Evolutionary conservation across 139 green algal species (phyloP).

Genomic region (Volvox reticuliferus): DNA sequence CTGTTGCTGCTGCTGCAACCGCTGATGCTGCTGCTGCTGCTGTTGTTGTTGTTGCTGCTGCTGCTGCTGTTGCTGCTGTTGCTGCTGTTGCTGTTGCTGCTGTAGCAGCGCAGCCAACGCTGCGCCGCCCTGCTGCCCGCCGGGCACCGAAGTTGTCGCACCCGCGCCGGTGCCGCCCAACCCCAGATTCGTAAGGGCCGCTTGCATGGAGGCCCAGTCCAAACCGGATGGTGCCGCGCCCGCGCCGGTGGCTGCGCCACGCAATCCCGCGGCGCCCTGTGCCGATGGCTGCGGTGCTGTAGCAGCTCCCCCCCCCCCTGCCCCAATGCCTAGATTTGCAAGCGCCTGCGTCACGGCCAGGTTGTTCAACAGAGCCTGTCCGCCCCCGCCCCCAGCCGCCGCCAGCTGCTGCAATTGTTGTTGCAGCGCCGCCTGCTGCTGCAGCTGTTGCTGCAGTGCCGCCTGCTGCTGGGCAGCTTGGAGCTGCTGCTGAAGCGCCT

Average conservation of each 20-base stretch:
- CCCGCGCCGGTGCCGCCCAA: neutral
- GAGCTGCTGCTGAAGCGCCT: slow-evolving; percentile 23
- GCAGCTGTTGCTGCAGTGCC: slow-evolving; percentile 37
- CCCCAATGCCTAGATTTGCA: neutral
- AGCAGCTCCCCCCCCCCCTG: neutral
- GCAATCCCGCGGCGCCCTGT: neutral
- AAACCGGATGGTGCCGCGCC: neutral
- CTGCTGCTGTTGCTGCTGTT: slow-evolving; percentile 23
- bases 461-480: slow-evolving; percentile 13
- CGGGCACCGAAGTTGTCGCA: neutral
- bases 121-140: neutral
- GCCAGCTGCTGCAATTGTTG: slow-evolving; percentile 38
- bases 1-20: neutral
- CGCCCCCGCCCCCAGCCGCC: neutral
- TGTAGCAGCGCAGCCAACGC: slow-evolving; percentile 19
- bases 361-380: slow-evolving; percentile 45
- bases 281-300: neutral
- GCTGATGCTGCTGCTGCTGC: neutral
- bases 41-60: neutral
- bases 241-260: neutral
- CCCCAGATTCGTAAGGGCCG: neutral
- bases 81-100: slow-evolving; percentile 26
- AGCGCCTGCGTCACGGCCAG: slow-evolving; percentile 57
- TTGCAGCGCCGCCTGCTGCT: slow-evolving; percentile 43
- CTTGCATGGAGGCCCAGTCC: slow-evolving; percentile 21